Conservation (phyloP, 2,329 filamentous ascomycete genomes). For the Xylaria sp. region DNA sequence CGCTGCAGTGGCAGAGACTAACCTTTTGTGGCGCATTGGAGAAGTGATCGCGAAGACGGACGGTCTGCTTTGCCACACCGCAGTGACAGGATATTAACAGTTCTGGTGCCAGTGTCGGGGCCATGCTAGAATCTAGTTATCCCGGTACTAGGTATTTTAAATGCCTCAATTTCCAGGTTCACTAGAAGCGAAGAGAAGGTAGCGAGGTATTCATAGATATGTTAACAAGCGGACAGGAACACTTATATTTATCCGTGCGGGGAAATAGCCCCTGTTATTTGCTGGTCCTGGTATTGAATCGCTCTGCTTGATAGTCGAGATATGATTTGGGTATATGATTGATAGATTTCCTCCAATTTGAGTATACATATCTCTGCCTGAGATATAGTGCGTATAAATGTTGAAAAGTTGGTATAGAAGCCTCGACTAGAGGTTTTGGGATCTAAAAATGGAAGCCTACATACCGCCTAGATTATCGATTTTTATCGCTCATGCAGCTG, state of each 20-base stretch:
- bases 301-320: neutral
- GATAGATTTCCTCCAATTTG: neutral
- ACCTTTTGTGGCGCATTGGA: constrained; percentile 27
- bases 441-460: too few relatives aligned
- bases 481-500: too few relatives aligned
- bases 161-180: neutral
- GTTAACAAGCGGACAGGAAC: neutral
- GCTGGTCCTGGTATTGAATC: neutral
- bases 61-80: constrained; percentile 40
- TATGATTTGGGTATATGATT: too few relatives aligned
- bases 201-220: neutral
- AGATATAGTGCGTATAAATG: too few relatives aligned
- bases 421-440: too few relatives aligned
- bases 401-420: too few relatives aligned
- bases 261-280: neutral
- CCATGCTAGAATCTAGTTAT: constrained; percentile 17
- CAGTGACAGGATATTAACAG: constrained; percentile 46
- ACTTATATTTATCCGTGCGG: neutral
- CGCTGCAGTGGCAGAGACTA: constrained; percentile 49
- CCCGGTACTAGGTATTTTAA: neutral
- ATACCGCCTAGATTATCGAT: too few relatives aligned
- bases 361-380: neutral
- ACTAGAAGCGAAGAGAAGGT: neutral
- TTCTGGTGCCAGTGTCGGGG: neutral
- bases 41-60: constrained; percentile 13